Evolutionary conservation across 2,329 filamentous ascomycete species (phyloP).

Genomic region (Emergomyces africanus): DNA sequence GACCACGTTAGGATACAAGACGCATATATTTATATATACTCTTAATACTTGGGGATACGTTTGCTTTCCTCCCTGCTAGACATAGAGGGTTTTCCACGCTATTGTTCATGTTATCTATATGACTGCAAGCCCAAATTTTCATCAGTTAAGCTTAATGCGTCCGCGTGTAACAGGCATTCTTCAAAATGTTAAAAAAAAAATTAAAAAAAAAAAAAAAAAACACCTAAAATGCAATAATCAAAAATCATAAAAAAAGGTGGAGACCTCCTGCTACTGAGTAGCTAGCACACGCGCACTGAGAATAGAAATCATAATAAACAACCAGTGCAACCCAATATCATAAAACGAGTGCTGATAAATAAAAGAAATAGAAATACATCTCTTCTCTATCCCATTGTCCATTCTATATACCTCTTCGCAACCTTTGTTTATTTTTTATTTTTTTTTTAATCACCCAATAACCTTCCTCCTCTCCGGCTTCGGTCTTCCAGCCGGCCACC

Average conservation of each 20-base stretch:
- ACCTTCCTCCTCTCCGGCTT: constrained; percentile 16
- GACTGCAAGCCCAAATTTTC: not conserved
- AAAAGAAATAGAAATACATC: too few species aligned
- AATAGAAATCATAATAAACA: not conserved
- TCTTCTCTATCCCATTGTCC: too few species aligned
- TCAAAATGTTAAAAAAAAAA: not conserved
- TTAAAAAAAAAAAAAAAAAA: not conserved
- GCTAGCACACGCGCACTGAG: not conserved
- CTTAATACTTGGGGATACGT: not conserved
- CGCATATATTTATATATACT: not conserved
- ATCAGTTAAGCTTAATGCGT: not conserved
- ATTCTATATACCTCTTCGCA: not conserved
- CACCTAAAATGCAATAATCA: not conserved
- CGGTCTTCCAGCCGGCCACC: constrained; percentile 27
- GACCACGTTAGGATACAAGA: not conserved
- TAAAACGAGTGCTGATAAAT: not conserved
- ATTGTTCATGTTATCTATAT: not conserved
- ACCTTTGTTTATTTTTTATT: not conserved
- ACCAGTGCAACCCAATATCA: not conserved
- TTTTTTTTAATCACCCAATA: not conserved
- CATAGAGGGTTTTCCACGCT: not conserved
- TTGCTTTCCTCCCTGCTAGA: not conserved
- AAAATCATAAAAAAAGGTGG: not conserved
- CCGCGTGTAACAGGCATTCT: not conserved
- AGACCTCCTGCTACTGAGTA: not conserved